phyloP scores from a whole-genome alignment of 495 filamentous ascomycete species.

The Penicillium chermesinum region DNA sequence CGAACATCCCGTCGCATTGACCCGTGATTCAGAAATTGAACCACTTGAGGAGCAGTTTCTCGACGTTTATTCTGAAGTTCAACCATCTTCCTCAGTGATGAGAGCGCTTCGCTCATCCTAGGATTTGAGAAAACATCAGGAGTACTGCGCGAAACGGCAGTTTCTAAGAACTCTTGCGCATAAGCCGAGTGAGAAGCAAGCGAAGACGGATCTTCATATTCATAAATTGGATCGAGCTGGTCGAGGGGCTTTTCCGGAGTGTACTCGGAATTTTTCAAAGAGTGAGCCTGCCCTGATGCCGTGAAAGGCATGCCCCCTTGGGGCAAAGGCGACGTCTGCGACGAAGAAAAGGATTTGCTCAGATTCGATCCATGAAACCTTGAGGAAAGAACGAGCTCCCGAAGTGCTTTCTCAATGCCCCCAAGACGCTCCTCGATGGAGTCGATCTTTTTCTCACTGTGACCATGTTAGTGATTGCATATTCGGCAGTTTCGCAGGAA shows the following conservation, averaged over 20 bases:
- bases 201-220: constrained; percentile 58
- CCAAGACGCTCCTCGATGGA: constrained; percentile 58
- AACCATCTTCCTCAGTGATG: constrained; percentile 53
- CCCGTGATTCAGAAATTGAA: constrained; percentile 39
- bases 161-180: constrained; percentile 57
- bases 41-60: constrained; percentile 33
- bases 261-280: constrained; percentile 19
- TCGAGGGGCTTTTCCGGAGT: constrained; percentile 26
- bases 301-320: constrained; percentile 4
- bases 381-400: constrained; percentile 23
- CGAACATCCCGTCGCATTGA: constrained; percentile 34
- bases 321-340: constrained; percentile 14
- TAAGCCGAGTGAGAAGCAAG: constrained; percentile 58
- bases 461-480: neutral
- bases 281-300: constrained; percentile 6
- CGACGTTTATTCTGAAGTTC: constrained; percentile 41
- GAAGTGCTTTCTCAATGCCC: constrained; percentile 51
- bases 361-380: constrained; percentile 1
- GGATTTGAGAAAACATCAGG: constrained; percentile 40
- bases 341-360: constrained; percentile 10
- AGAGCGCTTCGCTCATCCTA: constrained; percentile 52
- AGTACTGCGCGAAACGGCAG: constrained; percentile 50
- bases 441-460: constrained; percentile 65
- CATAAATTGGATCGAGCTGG: constrained; percentile 37
- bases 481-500: neutral